Conservation (phyloP, 164 flowering plant species). For the Echeveria elegans region DNA sequence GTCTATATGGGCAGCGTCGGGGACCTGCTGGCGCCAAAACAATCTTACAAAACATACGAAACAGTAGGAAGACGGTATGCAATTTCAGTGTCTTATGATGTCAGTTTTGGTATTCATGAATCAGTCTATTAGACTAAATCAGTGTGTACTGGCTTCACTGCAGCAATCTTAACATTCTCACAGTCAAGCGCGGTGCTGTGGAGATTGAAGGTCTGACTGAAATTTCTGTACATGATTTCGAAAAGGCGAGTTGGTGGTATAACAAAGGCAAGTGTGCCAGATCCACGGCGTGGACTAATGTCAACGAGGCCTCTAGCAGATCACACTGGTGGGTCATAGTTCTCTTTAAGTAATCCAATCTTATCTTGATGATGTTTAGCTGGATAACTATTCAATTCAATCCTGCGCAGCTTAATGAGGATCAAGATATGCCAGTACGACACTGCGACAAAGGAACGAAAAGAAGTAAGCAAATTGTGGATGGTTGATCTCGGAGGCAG, state of each 20-base stretch:
- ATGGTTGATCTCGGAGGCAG: slow-evolving; percentile 96
- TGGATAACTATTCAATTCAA: slow-evolving; percentile 39
- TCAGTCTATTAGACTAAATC: slow-evolving; percentile 12
- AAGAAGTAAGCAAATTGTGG: slow-evolving; percentile 59
- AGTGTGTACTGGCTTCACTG: slow-evolving; percentile 18
- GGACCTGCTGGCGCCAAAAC: slow-evolving; percentile 63
- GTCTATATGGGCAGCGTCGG: slow-evolving; percentile 72
- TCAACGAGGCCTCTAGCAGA: slow-evolving; percentile 76
- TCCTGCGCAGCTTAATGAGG: slow-evolving; percentile 58
- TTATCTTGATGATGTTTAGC: slow-evolving; percentile 17
- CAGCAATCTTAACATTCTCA: slow-evolving; percentile 74
- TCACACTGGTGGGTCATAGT: slow-evolving; percentile 72
- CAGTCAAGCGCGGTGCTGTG: slow-evolving; percentile 55
- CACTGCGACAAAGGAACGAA: slow-evolving; percentile 23
- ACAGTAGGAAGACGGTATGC: slow-evolving; percentile 39
- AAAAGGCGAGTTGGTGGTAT: slow-evolving; percentile 63
- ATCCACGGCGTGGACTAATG: slow-evolving; percentile 75
- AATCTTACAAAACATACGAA: slow-evolving; percentile 22
- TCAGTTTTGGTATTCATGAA: no score
- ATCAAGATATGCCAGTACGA: slow-evolving; percentile 42
- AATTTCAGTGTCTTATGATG: background rate
- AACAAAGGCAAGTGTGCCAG: slow-evolving; percentile 51
- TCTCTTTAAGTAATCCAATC: background rate
- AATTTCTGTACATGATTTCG: slow-evolving; percentile 40
- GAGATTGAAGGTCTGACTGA: slow-evolving; percentile 70